These are phyloP conservation scores for Vigna angularis DNA, from an alignment of 306 rosid genomes.

Conservation along the genomic window DNA sequence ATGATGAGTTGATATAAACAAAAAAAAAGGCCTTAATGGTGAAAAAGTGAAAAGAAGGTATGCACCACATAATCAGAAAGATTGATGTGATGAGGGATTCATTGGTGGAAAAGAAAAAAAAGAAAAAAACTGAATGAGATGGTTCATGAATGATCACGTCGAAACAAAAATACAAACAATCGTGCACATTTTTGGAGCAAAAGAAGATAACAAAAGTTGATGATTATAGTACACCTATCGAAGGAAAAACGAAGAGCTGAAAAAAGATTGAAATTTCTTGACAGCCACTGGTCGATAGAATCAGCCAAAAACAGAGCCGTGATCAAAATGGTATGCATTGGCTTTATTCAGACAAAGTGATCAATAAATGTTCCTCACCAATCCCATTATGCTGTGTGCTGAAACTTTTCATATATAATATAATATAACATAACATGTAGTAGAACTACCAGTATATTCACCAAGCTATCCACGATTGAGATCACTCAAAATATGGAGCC, in stretches of 20 bases:
- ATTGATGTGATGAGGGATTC: slow-evolving; percentile 25
- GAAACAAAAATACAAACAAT: slow-evolving; percentile 44
- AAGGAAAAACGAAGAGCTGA: slow-evolving; percentile 34
- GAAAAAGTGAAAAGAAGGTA: slow-evolving; percentile 32
- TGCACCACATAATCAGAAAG: slow-evolving; percentile 36
- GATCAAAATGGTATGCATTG: slow-evolving; percentile 46
- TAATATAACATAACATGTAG: no score
- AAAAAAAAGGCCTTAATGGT: slow-evolving; percentile 19
- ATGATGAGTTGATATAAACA: slow-evolving; percentile 7
- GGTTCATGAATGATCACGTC: slow-evolving; percentile 49
- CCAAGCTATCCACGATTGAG: slow-evolving; percentile 16
- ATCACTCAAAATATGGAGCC: slow-evolving; percentile 25
- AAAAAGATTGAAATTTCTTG: slow-evolving; percentile 40
- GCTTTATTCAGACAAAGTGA: slow-evolving; percentile 43
- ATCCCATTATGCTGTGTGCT: neutral
- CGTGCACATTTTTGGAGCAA: slow-evolving; percentile 41
- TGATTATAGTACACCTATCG: slow-evolving; percentile 46
- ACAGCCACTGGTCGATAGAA: slow-evolving; percentile 44
- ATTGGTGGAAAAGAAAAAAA: slow-evolving; percentile 22
- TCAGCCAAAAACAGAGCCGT: slow-evolving; percentile 55
- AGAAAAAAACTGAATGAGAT: slow-evolving; percentile 42
- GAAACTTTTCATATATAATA: neutral
- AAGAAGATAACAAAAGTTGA: slow-evolving; percentile 48
- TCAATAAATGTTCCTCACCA: slow-evolving; percentile 39
- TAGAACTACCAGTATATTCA: neutral